These are phyloP conservation scores for Akanthomyces dipterigenus DNA, from an alignment of 2,329 filamentous ascomycete species.

Conservation along the genomic window DNA sequence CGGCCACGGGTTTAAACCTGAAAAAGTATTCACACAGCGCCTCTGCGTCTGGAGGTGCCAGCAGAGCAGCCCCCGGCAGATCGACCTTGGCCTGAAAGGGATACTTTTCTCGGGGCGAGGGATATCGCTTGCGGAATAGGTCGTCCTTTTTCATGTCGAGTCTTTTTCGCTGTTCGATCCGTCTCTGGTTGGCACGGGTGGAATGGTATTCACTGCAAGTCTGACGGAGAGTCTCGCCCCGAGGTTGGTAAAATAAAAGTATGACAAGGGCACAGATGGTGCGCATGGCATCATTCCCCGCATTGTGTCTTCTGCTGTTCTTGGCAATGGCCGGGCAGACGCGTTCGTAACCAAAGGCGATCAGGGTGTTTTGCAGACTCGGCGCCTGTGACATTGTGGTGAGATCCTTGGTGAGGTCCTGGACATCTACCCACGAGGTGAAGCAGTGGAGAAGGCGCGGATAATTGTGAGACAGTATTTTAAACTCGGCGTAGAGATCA, in stretches of 20 bases:
- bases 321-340: neutral
- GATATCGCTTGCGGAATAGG: neutral
- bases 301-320: too few relatives aligned
- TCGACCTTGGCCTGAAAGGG: conserved; percentile 2
- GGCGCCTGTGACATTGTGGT: neutral
- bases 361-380: conserved; percentile 4
- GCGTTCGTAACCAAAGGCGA: conserved; percentile 1
- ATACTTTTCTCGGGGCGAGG: neutral
- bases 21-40: conserved; percentile 4
- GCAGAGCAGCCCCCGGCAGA: neutral
- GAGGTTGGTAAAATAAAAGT: neutral
- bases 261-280: neutral
- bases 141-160: neutral
- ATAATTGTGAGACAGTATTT: conserved; percentile 2
- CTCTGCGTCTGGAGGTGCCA: neutral
- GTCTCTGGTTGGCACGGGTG: neutral
- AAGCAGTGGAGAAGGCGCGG: neutral
- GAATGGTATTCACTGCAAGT: neutral
- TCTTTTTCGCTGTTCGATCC: neutral
- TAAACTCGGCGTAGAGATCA: conserved; percentile 6
- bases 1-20: neutral
- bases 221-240: neutral
- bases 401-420: neutral
- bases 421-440: conserved; percentile 6
- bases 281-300: conserved; percentile 4